Evolutionary conservation across 441 rosid species (phyloP).

Genomic region (Hura crepitans): DNA sequence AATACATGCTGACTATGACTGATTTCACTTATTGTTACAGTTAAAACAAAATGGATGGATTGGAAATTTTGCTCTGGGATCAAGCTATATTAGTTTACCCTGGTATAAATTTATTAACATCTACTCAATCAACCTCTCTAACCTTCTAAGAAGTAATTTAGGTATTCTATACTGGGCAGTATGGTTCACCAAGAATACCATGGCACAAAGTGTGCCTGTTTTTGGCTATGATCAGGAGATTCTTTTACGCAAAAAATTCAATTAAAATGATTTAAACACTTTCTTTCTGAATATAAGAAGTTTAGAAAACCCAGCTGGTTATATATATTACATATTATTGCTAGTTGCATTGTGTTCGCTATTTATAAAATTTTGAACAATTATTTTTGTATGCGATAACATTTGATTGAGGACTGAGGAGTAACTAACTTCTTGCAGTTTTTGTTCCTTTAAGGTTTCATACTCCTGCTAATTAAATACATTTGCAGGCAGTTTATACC

Average conservation of each 20-base stretch:
- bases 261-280: background rate
- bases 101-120: conserved; percentile 43
- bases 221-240: background rate
- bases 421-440: background rate
- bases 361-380: background rate
- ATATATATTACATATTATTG: no score
- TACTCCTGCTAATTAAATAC: background rate
- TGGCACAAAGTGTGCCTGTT: background rate
- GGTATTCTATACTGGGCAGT: background rate
- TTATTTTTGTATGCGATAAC: background rate
- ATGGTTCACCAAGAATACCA: background rate
- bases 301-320: background rate
- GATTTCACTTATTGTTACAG: conserved; percentile 41
- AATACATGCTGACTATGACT: conserved; percentile 23
- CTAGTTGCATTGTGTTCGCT: no score
- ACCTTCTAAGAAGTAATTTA: background rate
- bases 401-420: background rate
- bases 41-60: conserved; percentile 98
- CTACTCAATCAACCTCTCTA: conserved; percentile 3
- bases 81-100: conserved; percentile 95
- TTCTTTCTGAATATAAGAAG: background rate
- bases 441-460: background rate
- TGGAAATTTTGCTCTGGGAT: conserved; percentile 94
- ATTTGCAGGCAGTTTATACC: background rate
- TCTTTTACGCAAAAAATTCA: background rate